These are phyloP conservation scores for Hypsizygus marmoreus DNA, from an alignment of 768 basidiomycete species.

Conservation along the genomic window DNA sequence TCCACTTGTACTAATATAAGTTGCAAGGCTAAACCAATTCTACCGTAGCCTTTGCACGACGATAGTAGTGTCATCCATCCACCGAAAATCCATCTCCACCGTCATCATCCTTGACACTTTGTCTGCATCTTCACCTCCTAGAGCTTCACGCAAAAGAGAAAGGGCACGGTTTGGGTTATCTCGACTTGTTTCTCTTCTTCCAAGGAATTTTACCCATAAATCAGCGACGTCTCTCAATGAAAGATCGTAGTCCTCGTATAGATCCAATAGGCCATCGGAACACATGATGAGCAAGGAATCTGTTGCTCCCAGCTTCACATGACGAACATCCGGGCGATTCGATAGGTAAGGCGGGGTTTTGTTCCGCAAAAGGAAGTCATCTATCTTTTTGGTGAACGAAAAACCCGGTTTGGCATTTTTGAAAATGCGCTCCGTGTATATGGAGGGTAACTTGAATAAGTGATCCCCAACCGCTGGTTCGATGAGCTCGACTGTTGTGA, in stretches of 20 bases:
- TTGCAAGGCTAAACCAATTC: not conserved
- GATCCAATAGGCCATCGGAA: constrained; percentile 53
- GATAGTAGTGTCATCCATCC: constrained; percentile 65
- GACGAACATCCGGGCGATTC: constrained; percentile 42
- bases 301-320: constrained; percentile 33
- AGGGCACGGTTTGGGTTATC: constrained; percentile 40
- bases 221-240: constrained; percentile 29
- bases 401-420: constrained; percentile 41
- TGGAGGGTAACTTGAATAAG: constrained; percentile 50
- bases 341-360: constrained; percentile 57
- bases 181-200: too few relatives aligned
- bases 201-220: constrained; percentile 34
- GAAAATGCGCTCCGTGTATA: constrained; percentile 51
- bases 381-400: constrained; percentile 32
- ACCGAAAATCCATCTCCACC: constrained; percentile 45
- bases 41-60: constrained; percentile 37
- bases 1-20: too few relatives aligned
- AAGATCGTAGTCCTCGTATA: constrained; percentile 36
- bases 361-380: constrained; percentile 46
- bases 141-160: constrained; percentile 41
- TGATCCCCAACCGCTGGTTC: constrained; percentile 54
- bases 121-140: constrained; percentile 45
- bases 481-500: constrained; percentile 2
- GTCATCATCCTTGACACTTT: constrained; percentile 48
- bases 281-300: constrained; percentile 47